Percentiles rank a stretch among this genome's conserved stretches.
Conservation (phyloP, 805 yeast genomes). For the Lipomyces lipofer region DNA sequence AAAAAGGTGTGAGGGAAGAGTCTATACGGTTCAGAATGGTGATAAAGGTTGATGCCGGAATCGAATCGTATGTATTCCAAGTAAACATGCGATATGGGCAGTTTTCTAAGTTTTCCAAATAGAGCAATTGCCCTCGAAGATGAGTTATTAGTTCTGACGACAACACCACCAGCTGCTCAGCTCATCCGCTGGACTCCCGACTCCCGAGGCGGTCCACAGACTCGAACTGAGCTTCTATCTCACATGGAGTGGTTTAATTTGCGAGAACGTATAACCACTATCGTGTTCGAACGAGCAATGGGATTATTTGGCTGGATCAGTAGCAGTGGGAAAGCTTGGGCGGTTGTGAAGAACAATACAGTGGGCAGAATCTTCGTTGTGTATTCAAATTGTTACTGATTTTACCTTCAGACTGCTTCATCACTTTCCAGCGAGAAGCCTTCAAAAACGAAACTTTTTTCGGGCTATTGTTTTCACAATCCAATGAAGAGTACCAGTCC, state of each 20-base stretch:
- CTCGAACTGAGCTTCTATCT: slow-evolving; percentile 30
- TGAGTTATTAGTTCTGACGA: slow-evolving; percentile 25
- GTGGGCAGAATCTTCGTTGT: no score
- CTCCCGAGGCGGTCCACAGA: slow-evolving; percentile 27
- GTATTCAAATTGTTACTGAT: no score
- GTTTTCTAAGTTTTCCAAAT: neutral
- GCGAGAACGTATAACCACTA: slow-evolving; percentile 28
- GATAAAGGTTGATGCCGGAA: slow-evolving; percentile 38
- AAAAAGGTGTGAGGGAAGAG: slow-evolving; percentile 41
- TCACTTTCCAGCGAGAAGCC: slow-evolving; percentile 10
- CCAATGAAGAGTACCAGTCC: slow-evolving; percentile 12
- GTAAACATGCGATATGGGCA: slow-evolving; percentile 16
- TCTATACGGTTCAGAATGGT: slow-evolving; percentile 35
- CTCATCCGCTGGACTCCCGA: slow-evolving; percentile 29
- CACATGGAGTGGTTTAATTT: slow-evolving; percentile 34
- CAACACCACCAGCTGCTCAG: slow-evolving; percentile 30
- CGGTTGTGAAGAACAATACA: slow-evolving; percentile 17
- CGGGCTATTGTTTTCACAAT: slow-evolving; percentile 17
- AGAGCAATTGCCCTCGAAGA: slow-evolving; percentile 31
- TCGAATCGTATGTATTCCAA: slow-evolving; percentile 34
- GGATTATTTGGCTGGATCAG: slow-evolving; percentile 37
- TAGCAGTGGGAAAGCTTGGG: slow-evolving; percentile 35
- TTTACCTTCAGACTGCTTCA: no score
- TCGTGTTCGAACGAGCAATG: slow-evolving; percentile 38
- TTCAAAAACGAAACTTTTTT: slow-evolving; percentile 17